Conservation (phyloP, 2,329 filamentous ascomycete genomes). For the Verticillium longisporum region DNA sequence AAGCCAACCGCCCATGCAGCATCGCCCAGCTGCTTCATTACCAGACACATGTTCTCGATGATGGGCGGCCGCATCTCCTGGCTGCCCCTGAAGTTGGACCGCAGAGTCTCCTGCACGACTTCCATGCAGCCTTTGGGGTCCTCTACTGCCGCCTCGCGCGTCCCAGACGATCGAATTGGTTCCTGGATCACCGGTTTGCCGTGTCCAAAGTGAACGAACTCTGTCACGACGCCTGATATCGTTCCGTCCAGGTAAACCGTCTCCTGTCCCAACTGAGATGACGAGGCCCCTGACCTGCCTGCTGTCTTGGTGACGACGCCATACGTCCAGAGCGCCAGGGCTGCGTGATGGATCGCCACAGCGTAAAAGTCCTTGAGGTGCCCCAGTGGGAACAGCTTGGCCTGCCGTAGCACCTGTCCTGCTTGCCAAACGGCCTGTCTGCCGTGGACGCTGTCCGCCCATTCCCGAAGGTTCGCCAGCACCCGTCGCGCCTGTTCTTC, state of each 20-base stretch:
- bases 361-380: constrained; percentile 60
- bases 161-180: constrained; percentile 17
- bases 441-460: constrained; percentile 48
- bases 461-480: constrained; percentile 51
- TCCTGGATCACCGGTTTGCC: constrained; percentile 45
- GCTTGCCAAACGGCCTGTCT: constrained; percentile 61
- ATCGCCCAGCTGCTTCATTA: constrained; percentile 54
- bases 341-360: constrained; percentile 62
- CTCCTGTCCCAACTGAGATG: constrained; percentile 25
- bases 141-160: constrained; percentile 35
- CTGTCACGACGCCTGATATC: constrained; percentile 43
- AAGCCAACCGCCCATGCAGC: constrained; percentile 34
- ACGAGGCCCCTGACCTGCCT: constrained; percentile 16
- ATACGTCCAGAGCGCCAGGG: constrained; percentile 63
- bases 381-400: constrained; percentile 43
- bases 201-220: constrained; percentile 50
- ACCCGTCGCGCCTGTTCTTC: constrained; percentile 56
- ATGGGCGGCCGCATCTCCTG: constrained; percentile 47
- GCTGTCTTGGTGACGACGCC: constrained; percentile 47
- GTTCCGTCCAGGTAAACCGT: constrained; percentile 49
- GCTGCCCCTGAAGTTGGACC: constrained; percentile 39
- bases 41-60: constrained; percentile 59
- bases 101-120: constrained; percentile 48
- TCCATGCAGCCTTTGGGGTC: constrained; percentile 55
- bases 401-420: constrained; percentile 57